These are phyloP conservation scores for Diaporthe sp. DNA, from an alignment of 2,329 filamentous ascomycete species.

Conservation along the genomic window DNA sequence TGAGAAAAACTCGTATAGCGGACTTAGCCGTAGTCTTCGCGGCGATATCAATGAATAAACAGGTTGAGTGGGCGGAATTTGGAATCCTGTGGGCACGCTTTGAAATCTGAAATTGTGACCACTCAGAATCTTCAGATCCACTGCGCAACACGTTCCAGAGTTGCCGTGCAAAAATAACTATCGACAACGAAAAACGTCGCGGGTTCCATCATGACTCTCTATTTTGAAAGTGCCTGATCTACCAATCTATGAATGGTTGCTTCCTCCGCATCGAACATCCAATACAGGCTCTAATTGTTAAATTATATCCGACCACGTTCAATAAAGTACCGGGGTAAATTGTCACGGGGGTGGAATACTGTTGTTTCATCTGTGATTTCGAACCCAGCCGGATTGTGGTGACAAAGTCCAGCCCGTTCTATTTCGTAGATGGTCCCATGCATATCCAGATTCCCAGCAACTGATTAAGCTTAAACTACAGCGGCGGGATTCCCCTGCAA, in stretches of 20 bases:
- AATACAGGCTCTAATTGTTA: neutral
- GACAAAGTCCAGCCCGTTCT: neutral
- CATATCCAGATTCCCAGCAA: neutral
- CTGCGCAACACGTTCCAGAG: neutral
- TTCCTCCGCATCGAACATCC: neutral
- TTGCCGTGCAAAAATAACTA: neutral
- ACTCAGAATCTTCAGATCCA: neutral
- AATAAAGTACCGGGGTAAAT: neutral
- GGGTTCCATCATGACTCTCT: too few species aligned
- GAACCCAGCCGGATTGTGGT: too few species aligned
- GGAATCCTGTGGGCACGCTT: too few species aligned
- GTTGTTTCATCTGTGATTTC: neutral
- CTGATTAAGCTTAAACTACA: neutral
- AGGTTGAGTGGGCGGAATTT: too few species aligned
- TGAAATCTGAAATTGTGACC: neutral
- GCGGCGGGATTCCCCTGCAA: conserved; percentile 3
- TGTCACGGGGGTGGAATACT: neutral
- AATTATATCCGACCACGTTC: neutral
- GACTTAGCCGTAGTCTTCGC: neutral
- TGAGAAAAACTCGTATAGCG: neutral
- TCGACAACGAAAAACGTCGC: neutral
- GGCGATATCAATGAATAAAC: neutral
- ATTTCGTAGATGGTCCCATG: neutral
- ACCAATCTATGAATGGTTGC: neutral
- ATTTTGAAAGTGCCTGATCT: too few species aligned